Base-by-base conservation (phyloP, 1,284 basidiomycete genomes). In the Golubevia pallescens region DNA sequence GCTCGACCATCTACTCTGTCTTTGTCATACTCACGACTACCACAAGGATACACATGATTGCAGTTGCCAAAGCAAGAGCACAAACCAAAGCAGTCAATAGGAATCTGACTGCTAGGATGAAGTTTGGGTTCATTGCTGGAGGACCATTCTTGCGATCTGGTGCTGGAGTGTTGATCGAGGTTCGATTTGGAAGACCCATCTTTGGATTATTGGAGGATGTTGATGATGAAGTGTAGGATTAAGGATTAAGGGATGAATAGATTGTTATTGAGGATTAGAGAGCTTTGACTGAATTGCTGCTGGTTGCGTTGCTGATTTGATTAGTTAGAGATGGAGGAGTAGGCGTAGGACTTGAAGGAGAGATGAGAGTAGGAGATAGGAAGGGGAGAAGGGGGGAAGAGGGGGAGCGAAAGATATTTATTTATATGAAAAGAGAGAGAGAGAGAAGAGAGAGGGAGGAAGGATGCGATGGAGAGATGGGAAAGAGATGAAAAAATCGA, bases 11-110 rank as follows among this genome's bases (percentile, higher is more conserved):
- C 28, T 28, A 28, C 28, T 28, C 28, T 28, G 28, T 28, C 28
- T 28, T 28, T 28, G 28, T 28, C 28, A 28, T 48, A 48, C 42
- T 48, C 23, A 61, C 60, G 51, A 53, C 60, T 24, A 84, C 78
- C 16, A 81, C 71, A 16, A 85, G 70, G 64, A 79, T 74, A 63
- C 68, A 57, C 67, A 85, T 78, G 69, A 85, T 80, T 51, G 77
- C 69, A 2, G 74, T 75, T 51, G 74, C 74, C 28, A 85, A 69
- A 2, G 76, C 74, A 60, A 82, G 69, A 6, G 71, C 67, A 60
- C 80, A 84, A 28, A 82, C 73, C 51, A 84, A 68, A 19, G 71
- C 52, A n/a, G 81, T 79, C 63, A 85, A 58, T 54, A 84, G 68
- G 61, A 84, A 72, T 13, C 82, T 78, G 14, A 84, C 61, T 56